Conservation (phyloP, 495 filamentous ascomycete genomes). For the Aspergillus ostianus region DNA sequence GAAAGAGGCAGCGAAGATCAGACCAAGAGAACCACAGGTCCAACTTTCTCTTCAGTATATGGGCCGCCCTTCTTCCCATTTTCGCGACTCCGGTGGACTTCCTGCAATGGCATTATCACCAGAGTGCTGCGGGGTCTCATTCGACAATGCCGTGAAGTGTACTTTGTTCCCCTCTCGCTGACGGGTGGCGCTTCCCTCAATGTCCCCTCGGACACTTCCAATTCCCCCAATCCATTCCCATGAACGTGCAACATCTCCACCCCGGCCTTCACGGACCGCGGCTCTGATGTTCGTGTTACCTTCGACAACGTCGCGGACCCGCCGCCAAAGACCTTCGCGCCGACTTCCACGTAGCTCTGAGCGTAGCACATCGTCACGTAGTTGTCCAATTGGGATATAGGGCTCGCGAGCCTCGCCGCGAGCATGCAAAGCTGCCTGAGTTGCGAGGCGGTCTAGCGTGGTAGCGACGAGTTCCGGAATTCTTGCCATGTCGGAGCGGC, state of each 20-base stretch:
- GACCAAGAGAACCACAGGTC: background rate
- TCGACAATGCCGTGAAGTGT: slow-evolving; percentile 28
- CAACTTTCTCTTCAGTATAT: slow-evolving; percentile 50
- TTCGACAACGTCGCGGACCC: slow-evolving; percentile 81
- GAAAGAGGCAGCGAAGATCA: too few species aligned
- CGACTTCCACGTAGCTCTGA: slow-evolving; percentile 72
- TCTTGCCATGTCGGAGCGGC: slow-evolving; percentile 60
- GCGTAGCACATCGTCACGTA: slow-evolving; percentile 87
- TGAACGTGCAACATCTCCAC: slow-evolving; percentile 80
- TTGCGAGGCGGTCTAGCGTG: slow-evolving; percentile 77
- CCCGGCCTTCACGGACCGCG: slow-evolving; percentile 74
- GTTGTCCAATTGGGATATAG: slow-evolving; percentile 80
- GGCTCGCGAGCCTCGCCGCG: slow-evolving; percentile 65
- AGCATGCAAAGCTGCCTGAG: slow-evolving; percentile 73
- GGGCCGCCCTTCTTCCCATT: slow-evolving; percentile 63
- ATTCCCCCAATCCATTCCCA: slow-evolving; percentile 96
- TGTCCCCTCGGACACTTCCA: slow-evolving; percentile 41
- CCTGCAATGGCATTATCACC: slow-evolving; percentile 19
- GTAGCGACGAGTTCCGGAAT: slow-evolving; percentile 78
- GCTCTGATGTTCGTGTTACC: slow-evolving; percentile 89
- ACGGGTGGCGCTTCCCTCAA: slow-evolving; percentile 27
- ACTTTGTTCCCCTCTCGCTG: slow-evolving; percentile 50
- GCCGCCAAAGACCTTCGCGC: slow-evolving; percentile 76
- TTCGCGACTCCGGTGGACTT: slow-evolving; percentile 40
- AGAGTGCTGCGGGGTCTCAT: slow-evolving; percentile 38